Conservation (phyloP, 768 basidiomycete species). For the Vararia minispora region DNA sequence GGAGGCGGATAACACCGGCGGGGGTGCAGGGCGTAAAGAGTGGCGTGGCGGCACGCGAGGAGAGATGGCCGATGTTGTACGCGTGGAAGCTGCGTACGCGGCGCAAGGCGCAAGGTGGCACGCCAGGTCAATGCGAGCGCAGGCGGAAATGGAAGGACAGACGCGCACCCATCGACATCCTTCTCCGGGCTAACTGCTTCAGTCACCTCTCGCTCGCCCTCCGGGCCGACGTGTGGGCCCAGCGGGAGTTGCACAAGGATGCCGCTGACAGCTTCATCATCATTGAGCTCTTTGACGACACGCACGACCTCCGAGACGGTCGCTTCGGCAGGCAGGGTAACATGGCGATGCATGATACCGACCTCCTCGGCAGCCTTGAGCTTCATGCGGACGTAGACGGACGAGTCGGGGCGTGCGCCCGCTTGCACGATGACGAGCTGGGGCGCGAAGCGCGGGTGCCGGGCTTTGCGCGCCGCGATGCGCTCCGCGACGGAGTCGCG, state of each 20-base stretch:
- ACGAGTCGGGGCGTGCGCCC: slow-evolving; percentile 84
- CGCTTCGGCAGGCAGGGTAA: slow-evolving; percentile 59
- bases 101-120: background rate
- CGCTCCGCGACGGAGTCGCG: slow-evolving; percentile 63
- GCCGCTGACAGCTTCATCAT: slow-evolving; percentile 71
- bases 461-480: slow-evolving; percentile 52
- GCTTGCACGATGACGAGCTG: slow-evolving; percentile 90
- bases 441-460: slow-evolving; percentile 82
- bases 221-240: slow-evolving; percentile 66
- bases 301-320: slow-evolving; percentile 66
- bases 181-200: slow-evolving; percentile 90
- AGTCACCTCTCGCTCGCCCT: slow-evolving; percentile 85
- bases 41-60: slow-evolving; percentile 81
- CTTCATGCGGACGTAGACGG: slow-evolving; percentile 96
- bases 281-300: slow-evolving; percentile 72
- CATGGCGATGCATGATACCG: slow-evolving; percentile 79
- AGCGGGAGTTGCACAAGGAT: slow-evolving; percentile 95
- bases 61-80: slow-evolving; percentile 93
- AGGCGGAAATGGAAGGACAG: slow-evolving; percentile 3
- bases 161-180: slow-evolving; percentile 86
- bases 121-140: background rate
- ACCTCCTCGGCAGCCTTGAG: slow-evolving; percentile 89
- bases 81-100: slow-evolving; percentile 75
- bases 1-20: slow-evolving; percentile 79
- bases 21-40: slow-evolving; percentile 95